A percentile compares a stretch with the other conserved stretches of the same genome.
These are phyloP conservation scores for Gossypium davidsonii DNA, from an alignment of 441 rosid species.

Conservation along the genomic window DNA sequence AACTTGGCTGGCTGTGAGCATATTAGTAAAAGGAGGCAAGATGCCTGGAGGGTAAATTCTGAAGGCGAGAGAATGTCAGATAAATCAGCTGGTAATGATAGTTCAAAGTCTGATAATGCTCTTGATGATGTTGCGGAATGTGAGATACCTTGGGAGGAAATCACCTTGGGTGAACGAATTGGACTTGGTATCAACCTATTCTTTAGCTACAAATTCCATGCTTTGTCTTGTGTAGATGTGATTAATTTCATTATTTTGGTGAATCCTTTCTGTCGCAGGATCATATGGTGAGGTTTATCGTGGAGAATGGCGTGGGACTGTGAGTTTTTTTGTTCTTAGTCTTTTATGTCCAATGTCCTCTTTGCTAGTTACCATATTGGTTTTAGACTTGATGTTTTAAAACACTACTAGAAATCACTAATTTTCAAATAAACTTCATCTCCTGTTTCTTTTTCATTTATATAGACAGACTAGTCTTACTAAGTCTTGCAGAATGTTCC, in stretches of 20 bases:
- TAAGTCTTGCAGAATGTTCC: background rate
- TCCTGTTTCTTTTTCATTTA: background rate
- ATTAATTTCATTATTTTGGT: slow-evolving; percentile 9
- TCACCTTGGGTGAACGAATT: slow-evolving; percentile 84
- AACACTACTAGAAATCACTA: background rate
- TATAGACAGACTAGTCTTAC: background rate
- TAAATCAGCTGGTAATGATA: slow-evolving; percentile 51
- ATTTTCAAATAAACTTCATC: background rate
- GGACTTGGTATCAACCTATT: slow-evolving; percentile 72
- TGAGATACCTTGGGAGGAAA: slow-evolving; percentile 88
- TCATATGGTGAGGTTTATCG: slow-evolving; percentile 97
- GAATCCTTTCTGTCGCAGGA: slow-evolving; percentile 47
- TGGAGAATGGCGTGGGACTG: slow-evolving; percentile 96
- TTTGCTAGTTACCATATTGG: background rate
- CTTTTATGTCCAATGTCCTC: slow-evolving; percentile 1
- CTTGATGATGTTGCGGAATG: slow-evolving; percentile 82
- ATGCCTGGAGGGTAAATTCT: slow-evolving; percentile 31
- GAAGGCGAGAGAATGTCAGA: slow-evolving; percentile 66
- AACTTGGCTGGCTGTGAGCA: slow-evolving; percentile 40
- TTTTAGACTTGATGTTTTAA: background rate
- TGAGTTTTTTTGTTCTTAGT: slow-evolving; percentile 38
- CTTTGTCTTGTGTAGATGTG: slow-evolving; percentile 11
- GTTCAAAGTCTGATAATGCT: slow-evolving; percentile 51
- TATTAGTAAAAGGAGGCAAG: slow-evolving; percentile 39
- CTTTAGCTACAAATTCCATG: slow-evolving; percentile 20